Percentiles rank a stretch among this genome's conserved stretches.
Evolutionary conservation across 495 filamentous ascomycete genomes (phyloP).

Genomic region (Podospora appendiculata): DNA sequence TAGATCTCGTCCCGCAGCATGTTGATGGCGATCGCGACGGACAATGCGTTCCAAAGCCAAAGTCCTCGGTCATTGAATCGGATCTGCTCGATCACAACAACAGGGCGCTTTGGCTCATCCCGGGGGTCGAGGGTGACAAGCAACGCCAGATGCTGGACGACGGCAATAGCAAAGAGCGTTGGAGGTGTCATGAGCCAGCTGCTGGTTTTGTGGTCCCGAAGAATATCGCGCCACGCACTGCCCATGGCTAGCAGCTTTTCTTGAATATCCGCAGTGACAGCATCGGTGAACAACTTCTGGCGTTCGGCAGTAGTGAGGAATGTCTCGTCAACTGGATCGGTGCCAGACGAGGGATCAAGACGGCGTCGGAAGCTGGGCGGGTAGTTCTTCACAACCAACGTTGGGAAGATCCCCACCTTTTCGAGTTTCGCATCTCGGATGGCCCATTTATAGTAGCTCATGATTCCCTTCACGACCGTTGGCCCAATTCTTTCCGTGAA

Average conservation of each 20-base stretch:
- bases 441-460: conserved; percentile 20
- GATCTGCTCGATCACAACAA: conserved; percentile 15
- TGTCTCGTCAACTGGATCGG: neutral
- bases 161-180: conserved; percentile 20
- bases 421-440: conserved; percentile 13
- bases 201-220: conserved; percentile 1
- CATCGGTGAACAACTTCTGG: conserved; percentile 2
- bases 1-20: conserved; percentile 12
- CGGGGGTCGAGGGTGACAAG: conserved; percentile 18
- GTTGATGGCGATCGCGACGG: conserved; percentile 21
- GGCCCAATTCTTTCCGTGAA: conserved; percentile 9
- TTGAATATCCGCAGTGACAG: conserved; percentile 11
- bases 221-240: conserved; percentile 9
- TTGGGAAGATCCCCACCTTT: conserved; percentile 2
- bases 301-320: neutral
- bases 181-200: conserved; percentile 9
- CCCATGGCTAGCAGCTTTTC: conserved; percentile 8
- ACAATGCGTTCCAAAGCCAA: conserved; percentile 27
- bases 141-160: conserved; percentile 20
- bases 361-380: neutral
- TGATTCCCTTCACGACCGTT: conserved; percentile 13
- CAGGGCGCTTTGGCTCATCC: conserved; percentile 2
- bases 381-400: conserved; percentile 14
- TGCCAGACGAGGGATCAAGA: too few species aligned
- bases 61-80: conserved; percentile 15